Percentiles rank a stretch among this genome's conserved stretches.
Evolutionary conservation across 164 flowering plant species (phyloP).

Genomic region (Aristolochia californica): DNA sequence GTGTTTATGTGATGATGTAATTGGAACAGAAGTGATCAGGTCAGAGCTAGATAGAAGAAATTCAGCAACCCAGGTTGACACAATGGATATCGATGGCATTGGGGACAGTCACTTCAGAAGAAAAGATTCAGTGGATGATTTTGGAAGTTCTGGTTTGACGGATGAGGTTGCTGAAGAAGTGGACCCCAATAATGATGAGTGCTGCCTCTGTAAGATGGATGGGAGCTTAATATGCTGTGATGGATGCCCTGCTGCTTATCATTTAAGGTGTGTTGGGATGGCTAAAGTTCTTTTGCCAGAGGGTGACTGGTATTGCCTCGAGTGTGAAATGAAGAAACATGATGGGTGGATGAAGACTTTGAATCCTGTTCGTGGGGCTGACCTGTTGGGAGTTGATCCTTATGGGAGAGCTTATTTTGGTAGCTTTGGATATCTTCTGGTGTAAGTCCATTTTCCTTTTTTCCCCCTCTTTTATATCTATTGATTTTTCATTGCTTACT

Average conservation of each 20-base stretch:
- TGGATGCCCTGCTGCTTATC: conserved; percentile 99
- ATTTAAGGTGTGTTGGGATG: conserved; percentile 84
- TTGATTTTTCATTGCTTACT: neutral
- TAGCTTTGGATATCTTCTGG: conserved; percentile 71
- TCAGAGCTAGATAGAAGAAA: conserved; percentile 63
- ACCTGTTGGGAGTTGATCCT: conserved; percentile 70
- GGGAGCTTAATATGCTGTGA: conserved; percentile 94
- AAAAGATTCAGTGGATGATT: conserved; percentile 28
- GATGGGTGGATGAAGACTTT: conserved; percentile 35
- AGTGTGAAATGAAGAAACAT: conserved; percentile 49
- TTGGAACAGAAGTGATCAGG: conserved; percentile 59
- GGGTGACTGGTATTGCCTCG: conserved; percentile 97
- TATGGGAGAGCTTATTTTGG: conserved; percentile 52
- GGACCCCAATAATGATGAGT: conserved; percentile 91
- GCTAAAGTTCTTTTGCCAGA: conserved; percentile 65
- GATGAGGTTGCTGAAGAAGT: conserved; percentile 38
- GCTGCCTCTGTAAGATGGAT: conserved; percentile 96
- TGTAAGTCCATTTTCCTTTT: conserved; percentile 48
- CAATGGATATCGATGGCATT: conserved; percentile 33
- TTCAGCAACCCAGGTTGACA: conserved; percentile 22
- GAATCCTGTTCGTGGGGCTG: conserved; percentile 66
- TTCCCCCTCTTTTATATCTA: neutral
- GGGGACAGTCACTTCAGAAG: conserved; percentile 32
- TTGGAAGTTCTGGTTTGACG: conserved; percentile 30
- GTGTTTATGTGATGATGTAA: conserved; percentile 77